phyloP scores from a whole-genome alignment of 1,284 basidiomycete species.

The Fomitopsis schrenkii region DNA sequence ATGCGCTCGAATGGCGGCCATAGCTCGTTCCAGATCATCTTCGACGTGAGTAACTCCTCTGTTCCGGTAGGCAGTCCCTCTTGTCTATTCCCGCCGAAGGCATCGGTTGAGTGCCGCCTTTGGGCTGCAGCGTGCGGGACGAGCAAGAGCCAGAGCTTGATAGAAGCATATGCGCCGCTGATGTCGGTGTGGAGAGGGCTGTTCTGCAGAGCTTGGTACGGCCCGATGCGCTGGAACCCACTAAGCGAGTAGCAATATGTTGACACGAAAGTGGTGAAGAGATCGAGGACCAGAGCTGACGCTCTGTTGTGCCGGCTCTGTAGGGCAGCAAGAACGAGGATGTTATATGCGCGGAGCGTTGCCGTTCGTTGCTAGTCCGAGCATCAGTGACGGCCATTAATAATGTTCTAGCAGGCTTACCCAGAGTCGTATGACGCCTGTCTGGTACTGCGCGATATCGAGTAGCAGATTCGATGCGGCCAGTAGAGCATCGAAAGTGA shows the following conservation, averaged over 20 bases:
- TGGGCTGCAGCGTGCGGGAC: constrained; percentile 33
- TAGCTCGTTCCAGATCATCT: constrained; percentile 65
- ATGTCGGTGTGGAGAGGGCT: constrained; percentile 50
- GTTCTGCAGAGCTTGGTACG: constrained; percentile 19
- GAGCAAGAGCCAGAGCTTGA: constrained; percentile 67
- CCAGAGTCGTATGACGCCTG: constrained; percentile 14
- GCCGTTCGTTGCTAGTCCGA: constrained; percentile 18
- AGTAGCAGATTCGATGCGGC: constrained; percentile 51
- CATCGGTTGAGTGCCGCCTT: background rate
- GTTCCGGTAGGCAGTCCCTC: constrained; percentile 10
- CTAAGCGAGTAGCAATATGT: constrained; percentile 42
- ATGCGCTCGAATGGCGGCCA: constrained; percentile 66
- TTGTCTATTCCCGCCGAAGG: background rate
- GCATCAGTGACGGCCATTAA: constrained; percentile 26
- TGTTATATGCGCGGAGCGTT: constrained; percentile 58
- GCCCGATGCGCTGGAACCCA: constrained; percentile 12
- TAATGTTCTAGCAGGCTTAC: constrained; percentile 22
- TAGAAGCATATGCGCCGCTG: constrained; percentile 60
- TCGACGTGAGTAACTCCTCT: constrained; percentile 33
- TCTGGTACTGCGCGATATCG: constrained; percentile 34
- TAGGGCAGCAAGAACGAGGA: constrained; percentile 51
- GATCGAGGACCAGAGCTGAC: constrained; percentile 40
- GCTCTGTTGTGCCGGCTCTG: constrained; percentile 36
- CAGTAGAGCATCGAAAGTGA: constrained; percentile 49
- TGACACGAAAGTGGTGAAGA: constrained; percentile 45